These are phyloP conservation scores for Penicillium psychrosexuale DNA, from an alignment of 2,329 filamentous ascomycete genomes.

Conservation along the genomic window DNA sequence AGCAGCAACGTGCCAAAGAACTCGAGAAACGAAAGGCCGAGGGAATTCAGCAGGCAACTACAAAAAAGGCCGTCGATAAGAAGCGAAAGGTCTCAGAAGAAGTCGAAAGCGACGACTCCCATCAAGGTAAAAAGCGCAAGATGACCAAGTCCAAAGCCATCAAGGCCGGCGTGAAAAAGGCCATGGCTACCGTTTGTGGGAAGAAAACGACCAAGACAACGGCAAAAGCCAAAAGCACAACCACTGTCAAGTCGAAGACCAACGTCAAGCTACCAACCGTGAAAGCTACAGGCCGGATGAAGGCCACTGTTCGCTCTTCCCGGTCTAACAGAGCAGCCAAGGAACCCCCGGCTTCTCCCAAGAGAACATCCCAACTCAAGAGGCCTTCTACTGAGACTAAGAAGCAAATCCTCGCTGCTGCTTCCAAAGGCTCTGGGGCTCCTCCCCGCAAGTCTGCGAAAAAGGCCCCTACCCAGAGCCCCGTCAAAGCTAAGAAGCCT, in stretches of 20 bases:
- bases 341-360: slow-evolving; percentile 18
- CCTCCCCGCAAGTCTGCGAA: slow-evolving; percentile 11
- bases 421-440: slow-evolving; percentile 21
- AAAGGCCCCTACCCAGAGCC: slow-evolving; percentile 12
- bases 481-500: slow-evolving; percentile 14
- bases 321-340: slow-evolving; percentile 7
- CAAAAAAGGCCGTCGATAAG: slow-evolving; percentile 28
- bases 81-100: slow-evolving; percentile 33
- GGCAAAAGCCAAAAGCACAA: slow-evolving; percentile 11
- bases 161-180: slow-evolving; percentile 34
- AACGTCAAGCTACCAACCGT: slow-evolving; percentile 30
- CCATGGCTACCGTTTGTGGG: slow-evolving; percentile 14
- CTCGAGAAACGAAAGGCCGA: slow-evolving; percentile 24
- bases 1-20: slow-evolving; percentile 35
- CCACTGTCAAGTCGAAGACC: slow-evolving; percentile 13
- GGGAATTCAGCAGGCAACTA: slow-evolving; percentile 19
- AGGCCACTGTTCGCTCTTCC: slow-evolving; percentile 20
- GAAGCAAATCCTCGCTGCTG: slow-evolving; percentile 27
- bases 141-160: slow-evolving; percentile 27
- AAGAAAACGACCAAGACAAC: slow-evolving; percentile 23
- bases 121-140: slow-evolving; percentile 27
- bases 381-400: slow-evolving; percentile 31
- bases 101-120: background rate
- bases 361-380: slow-evolving; percentile 24
- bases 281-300: slow-evolving; percentile 29